Evolutionary conservation across 345 rosid species (phyloP).

Genomic region (Boechera retrofracta): DNA sequence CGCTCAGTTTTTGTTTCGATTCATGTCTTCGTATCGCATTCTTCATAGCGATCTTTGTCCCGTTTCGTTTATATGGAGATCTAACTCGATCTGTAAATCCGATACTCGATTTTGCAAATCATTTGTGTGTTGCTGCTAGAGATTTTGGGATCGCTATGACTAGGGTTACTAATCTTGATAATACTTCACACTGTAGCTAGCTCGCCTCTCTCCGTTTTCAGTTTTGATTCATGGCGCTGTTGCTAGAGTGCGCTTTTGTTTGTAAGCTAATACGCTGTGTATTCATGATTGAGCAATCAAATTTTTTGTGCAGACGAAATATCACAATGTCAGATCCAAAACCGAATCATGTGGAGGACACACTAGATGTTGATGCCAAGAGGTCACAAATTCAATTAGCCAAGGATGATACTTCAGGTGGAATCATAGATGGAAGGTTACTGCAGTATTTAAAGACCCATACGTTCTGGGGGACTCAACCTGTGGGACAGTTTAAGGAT

Average conservation of each 20-base stretch:
- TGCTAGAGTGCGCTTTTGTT: not conserved
- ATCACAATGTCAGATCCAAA: not conserved
- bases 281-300: not conserved
- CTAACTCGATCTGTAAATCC: not conserved
- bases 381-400: not conserved
- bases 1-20: not conserved
- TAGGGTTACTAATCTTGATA: not conserved
- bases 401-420: not conserved
- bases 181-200: not conserved
- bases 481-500: slow-evolving; percentile 59
- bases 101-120: not conserved
- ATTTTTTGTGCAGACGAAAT: not conserved
- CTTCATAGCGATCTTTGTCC: not conserved
- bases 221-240: not conserved
- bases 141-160: not conserved
- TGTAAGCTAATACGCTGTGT: not conserved
- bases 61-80: not conserved
- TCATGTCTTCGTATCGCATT: not conserved
- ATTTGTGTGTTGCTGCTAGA: not conserved
- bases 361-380: not conserved
- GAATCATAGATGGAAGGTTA: not conserved
- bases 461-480: slow-evolving; percentile 82
- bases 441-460: not conserved
- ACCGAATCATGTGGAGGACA: not conserved
- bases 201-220: not conserved